Evolutionary conservation across 805 yeast species (phyloP).

Genomic region (Candida multigemmis): DNA sequence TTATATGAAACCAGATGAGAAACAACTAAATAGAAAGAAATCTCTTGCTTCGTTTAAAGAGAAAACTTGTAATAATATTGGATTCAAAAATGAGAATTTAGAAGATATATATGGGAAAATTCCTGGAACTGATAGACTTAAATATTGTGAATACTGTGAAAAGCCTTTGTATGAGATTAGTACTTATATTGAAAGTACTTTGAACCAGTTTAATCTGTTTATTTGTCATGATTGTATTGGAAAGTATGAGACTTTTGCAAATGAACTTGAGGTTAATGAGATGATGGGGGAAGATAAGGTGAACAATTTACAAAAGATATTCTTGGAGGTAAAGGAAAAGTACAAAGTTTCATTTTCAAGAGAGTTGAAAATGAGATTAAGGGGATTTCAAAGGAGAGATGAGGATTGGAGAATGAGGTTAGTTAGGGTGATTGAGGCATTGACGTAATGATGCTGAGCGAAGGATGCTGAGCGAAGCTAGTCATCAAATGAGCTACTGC

Average conservation of each 20-base stretch:
- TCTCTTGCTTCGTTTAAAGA: constrained; percentile 32
- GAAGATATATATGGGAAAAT: constrained; percentile 29
- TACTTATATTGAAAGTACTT: constrained; percentile 6
- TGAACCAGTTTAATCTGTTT: constrained; percentile 35
- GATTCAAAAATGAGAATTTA: constrained; percentile 11
- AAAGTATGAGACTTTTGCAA: constrained; percentile 43
- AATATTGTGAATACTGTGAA: constrained; percentile 62
- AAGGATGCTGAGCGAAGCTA: too few relatives aligned
- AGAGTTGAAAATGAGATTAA: too few relatives aligned
- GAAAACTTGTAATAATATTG: constrained; percentile 4
- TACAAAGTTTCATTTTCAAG: too few relatives aligned
- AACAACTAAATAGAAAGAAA: constrained; percentile 15
- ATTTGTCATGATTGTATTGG: constrained; percentile 57
- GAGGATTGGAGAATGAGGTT: too few relatives aligned
- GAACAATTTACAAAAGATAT: too few relatives aligned
- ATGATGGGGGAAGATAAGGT: background rate
- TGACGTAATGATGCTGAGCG: too few relatives aligned
- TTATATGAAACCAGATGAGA: constrained; percentile 30
- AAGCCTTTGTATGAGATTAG: constrained; percentile 56
- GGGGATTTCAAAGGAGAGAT: too few relatives aligned
- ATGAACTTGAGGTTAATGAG: constrained; percentile 17
- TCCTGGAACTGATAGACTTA: constrained; percentile 29
- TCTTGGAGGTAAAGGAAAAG: too few relatives aligned
- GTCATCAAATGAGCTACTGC: too few relatives aligned
- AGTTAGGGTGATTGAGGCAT: too few relatives aligned